phyloP scores from a whole-genome alignment of 805 yeast species.

The Kluyveromyces nonfermentans region DNA sequence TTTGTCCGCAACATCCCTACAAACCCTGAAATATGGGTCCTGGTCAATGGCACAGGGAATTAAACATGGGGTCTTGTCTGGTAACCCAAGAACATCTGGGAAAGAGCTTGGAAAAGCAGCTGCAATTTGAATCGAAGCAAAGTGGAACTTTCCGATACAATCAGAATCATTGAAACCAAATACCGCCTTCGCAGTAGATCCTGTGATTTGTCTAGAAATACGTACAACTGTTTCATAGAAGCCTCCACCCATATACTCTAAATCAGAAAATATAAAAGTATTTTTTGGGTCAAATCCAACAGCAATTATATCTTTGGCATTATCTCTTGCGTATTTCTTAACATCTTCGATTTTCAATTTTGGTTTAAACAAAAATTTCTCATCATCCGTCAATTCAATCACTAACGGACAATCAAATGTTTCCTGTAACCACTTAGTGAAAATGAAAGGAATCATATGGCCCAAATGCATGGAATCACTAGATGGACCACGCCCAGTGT shows the following conservation, averaged over 20 bases:
- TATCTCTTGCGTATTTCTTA: slow-evolving; percentile 65
- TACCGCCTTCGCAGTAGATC: slow-evolving; percentile 94
- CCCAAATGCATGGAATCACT: slow-evolving; percentile 93
- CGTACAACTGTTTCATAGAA: slow-evolving; percentile 92
- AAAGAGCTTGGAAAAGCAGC: slow-evolving; percentile 93
- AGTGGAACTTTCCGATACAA: slow-evolving; percentile 88
- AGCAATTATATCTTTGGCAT: slow-evolving; percentile 87
- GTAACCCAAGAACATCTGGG: slow-evolving; percentile 83
- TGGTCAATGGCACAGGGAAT: slow-evolving; percentile 99
- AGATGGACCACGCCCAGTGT: slow-evolving; percentile 97
- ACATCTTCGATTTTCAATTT: slow-evolving; percentile 85
- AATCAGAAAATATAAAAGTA: slow-evolving; percentile 90
- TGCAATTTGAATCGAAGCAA: slow-evolving; percentile 93
- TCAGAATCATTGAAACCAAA: slow-evolving; percentile 94
- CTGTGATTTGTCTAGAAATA: slow-evolving; percentile 88
- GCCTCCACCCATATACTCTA: slow-evolving; percentile 85
- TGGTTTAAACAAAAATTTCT: slow-evolving; percentile 89
- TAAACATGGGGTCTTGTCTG: slow-evolving; percentile 86
- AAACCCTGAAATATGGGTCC: slow-evolving; percentile 95
- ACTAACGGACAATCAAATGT: slow-evolving; percentile 95
- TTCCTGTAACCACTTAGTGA: slow-evolving; percentile 97
- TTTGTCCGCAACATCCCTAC: slow-evolving; percentile 95
- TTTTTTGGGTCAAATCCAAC: slow-evolving; percentile 92
- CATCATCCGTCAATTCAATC: slow-evolving; percentile 92
- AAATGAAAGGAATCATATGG: slow-evolving; percentile 89